Base-by-base conservation (phyloP, 306 rosid species). In the Quercus wislizeni region DNA sequence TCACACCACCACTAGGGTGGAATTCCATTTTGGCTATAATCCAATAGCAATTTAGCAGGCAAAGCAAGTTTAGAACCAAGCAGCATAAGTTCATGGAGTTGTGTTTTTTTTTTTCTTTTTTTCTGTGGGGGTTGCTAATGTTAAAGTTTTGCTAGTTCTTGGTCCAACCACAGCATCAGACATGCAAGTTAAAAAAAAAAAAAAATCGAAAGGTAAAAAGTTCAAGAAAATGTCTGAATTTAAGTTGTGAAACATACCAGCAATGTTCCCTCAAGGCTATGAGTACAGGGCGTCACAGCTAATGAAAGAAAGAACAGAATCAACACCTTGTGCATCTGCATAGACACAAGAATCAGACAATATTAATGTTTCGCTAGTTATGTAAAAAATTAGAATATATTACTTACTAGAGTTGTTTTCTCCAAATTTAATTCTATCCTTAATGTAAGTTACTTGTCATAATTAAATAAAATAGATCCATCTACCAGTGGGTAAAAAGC, bases 221-320 rank as follows among this genome's bases (percentile, higher is more conserved):
- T 64, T 30, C 46, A 67, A 35, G 72, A 9, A 49, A 67, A 4
- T 67, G 27, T 33, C 21, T 17, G 46, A 67, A 67, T 14, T n/a
- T 14, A 35, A 38, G 23, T 18, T 14, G 10, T 67, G 28, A 33
- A 73, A 73, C 82, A 71, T 85, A 89, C 92, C 92, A 89, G 83
- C 78, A 89, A 73, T 25, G 90, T 86, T 56, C 92, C 92, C 80
- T 89, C 92, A n/a, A 89, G 88, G 84, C 90, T 62, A 78, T 84
- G 92, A 38, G 90, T 89, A 5, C 89, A 62, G 64, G 92, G 92
- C 1, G 89, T 89, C 77, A 90, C 87, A 83, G 82, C 85, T 71
- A 95, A 72, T 38, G 92, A 94, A 74, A 95, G 49, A 30, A 86
- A 85, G 86, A 78, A 89, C 74, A 88, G 89, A 63, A 86, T 74